A percentile compares a stretch with the other conserved stretches of the same genome.
phyloP scores from a whole-genome alignment of 495 filamentous ascomycete genomes.

The Aspergillus mulundensis region DNA sequence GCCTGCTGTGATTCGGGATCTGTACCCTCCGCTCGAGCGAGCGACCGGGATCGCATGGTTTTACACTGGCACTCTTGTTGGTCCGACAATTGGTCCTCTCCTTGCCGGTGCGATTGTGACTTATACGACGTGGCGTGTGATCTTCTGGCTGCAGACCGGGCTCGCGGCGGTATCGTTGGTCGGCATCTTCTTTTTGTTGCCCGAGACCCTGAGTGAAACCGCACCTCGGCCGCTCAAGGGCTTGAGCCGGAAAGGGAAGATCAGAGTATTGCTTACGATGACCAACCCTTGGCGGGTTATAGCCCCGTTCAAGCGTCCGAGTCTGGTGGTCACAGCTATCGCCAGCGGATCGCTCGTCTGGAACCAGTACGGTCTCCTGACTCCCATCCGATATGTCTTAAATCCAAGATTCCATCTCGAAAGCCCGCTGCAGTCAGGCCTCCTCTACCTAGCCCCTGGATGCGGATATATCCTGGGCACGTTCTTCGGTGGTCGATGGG shows the following conservation, averaged over 20 bases:
- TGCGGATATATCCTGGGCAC: slow-evolving; percentile 67
- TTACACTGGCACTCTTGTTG: slow-evolving; percentile 13
- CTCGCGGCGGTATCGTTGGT: slow-evolving; percentile 3
- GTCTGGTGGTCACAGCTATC: slow-evolving; percentile 57
- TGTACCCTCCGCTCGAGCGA: slow-evolving; percentile 13
- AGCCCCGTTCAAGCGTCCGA: slow-evolving; percentile 55
- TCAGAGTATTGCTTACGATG: slow-evolving; percentile 4
- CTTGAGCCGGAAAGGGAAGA: not conserved
- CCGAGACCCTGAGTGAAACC: slow-evolving; percentile 8
- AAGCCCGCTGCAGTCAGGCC: slow-evolving; percentile 60
- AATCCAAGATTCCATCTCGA: slow-evolving; percentile 68
- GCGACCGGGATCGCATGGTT: slow-evolving; percentile 13
- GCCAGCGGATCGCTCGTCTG: slow-evolving; percentile 61
- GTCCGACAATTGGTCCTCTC: slow-evolving; percentile 11
- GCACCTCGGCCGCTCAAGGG: slow-evolving; percentile 2
- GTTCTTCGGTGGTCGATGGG: slow-evolving; percentile 67
- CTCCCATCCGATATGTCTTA: slow-evolving; percentile 69
- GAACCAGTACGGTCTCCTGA: slow-evolving; percentile 71
- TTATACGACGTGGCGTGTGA: slow-evolving; percentile 16
- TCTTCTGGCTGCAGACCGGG: slow-evolving; percentile 17
- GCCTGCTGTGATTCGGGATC: slow-evolving; percentile 10
- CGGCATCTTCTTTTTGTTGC: slow-evolving; percentile 4
- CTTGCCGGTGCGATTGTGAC: slow-evolving; percentile 16
- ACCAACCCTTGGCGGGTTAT: slow-evolving; percentile 14
- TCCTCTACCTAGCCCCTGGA: slow-evolving; percentile 73